Evolutionary conservation across 1,139 yeast species (phyloP), one percentile per base, ranked within the genome.

Genomic region (Zygotorulaspora mrakii): DNA sequence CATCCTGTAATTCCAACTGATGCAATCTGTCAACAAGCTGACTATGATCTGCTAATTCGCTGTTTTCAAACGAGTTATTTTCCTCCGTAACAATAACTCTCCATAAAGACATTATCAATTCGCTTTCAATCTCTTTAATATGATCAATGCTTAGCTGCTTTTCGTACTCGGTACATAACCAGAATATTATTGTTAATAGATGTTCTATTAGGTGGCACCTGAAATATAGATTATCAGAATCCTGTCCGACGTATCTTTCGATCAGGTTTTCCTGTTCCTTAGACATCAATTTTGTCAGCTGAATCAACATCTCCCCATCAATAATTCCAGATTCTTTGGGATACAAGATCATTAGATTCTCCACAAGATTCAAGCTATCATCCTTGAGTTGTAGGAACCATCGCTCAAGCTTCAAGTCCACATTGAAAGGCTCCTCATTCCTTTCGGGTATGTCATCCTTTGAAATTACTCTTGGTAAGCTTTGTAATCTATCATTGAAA

Each of bases 21-120:
- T 49, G 37, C 14, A 59, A 37, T 17, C 50, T 43, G 29, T 58
- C 55, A 3, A 57, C 45, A 6, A 59, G 41, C 3, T 39, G 37
- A 20, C 53, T 39, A 35, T 54, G 52, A 21, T 51, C 55, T 10
- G 34, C 37, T 32, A 51, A 38, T 13, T 55, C 55, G 8, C 31
- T 27, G 3, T 40, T 32, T 26, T 36, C 39, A 3, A 26, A 27
- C 12, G 29, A 36, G n/a, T 42, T 43, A 6, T 46, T 44, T n/a
- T 28, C 31, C 26, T 55, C 39, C 31, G 58, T 50, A 1, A 53
- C 62, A 10, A 59, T 27, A 4, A 56, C 39, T 22, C 64, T 46
- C 62, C 62, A 58, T 16, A 60, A 42, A 17, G 59, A 41, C 26
- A 54, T 52, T 2, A 53, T 47, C 22, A 60, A 39, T 30, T 57